Evolutionary conservation across 805 yeast genomes (phyloP).

Genomic region (Teunomyces funiuensis): DNA sequence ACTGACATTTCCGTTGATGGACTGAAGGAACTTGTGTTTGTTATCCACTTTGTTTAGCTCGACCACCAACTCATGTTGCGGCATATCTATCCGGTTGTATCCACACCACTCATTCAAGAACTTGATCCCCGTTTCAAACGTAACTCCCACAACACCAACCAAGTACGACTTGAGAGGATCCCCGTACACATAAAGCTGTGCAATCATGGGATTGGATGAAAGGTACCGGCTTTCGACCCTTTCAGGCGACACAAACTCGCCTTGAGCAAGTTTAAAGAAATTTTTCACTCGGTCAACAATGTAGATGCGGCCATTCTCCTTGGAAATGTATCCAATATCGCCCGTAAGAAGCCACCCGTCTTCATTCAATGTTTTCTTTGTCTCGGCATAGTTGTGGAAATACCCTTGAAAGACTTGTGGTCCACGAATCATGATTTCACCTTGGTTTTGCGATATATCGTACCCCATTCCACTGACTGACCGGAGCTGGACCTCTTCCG

Average conservation of each 20-base stretch:
- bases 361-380: conserved; percentile 41
- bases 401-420: conserved; percentile 55
- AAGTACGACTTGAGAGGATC: conserved; percentile 27
- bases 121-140: conserved; percentile 19
- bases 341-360: conserved; percentile 64
- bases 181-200: conserved; percentile 35
- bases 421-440: conserved; percentile 59
- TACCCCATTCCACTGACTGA: conserved; percentile 20
- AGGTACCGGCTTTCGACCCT: conserved; percentile 34
- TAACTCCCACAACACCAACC: conserved; percentile 31
- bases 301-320: conserved; percentile 30
- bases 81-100: conserved; percentile 12
- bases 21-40: conserved; percentile 20
- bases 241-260: conserved; percentile 46
- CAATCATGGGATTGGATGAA: conserved; percentile 26
- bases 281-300: conserved; percentile 53
- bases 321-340: conserved; percentile 39
- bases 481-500: conserved; percentile 20
- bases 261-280: conserved; percentile 45
- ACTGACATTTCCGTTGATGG: conserved; percentile 25
- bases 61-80: conserved; percentile 13
- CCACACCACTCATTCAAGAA: conserved; percentile 20
- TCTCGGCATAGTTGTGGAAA: conserved; percentile 49
- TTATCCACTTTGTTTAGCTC: conserved; percentile 23
- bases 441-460: conserved; percentile 25